Evolutionary conservation across 2,329 filamentous ascomycete species (phyloP).

Genomic region (Amauroascus niger): DNA sequence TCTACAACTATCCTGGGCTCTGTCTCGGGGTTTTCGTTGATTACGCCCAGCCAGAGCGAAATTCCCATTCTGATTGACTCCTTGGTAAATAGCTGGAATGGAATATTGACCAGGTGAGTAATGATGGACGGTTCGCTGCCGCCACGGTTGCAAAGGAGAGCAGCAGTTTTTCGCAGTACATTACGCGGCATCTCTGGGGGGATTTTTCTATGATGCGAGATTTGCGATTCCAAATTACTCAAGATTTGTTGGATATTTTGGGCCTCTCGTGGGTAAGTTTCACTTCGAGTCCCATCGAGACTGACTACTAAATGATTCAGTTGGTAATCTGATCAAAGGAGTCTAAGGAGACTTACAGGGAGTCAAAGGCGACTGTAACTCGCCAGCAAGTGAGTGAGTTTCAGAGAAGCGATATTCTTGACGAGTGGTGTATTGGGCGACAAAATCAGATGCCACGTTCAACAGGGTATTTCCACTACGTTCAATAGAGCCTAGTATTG

Average conservation of each 20-base stretch:
- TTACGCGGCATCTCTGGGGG: slow-evolving; percentile 67
- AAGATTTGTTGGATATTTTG: slow-evolving; percentile 12
- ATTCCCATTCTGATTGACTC: slow-evolving; percentile 92
- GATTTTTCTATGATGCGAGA: slow-evolving; percentile 58
- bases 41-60: slow-evolving; percentile 91
- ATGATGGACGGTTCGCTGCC: slow-evolving; percentile 68
- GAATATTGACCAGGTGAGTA: slow-evolving; percentile 82
- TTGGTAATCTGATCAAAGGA: background rate
- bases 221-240: slow-evolving; percentile 23
- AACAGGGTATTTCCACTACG: slow-evolving; percentile 62
- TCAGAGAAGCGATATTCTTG: slow-evolving; percentile 92
- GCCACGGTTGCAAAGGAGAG: slow-evolving; percentile 68
- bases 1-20: slow-evolving; percentile 78
- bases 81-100: slow-evolving; percentile 86
- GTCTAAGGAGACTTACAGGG: background rate
- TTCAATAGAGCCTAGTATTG: slow-evolving; percentile 54
- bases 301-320: background rate
- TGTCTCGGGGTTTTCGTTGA: slow-evolving; percentile 86
- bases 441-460: slow-evolving; percentile 89
- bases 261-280: slow-evolving; percentile 4
- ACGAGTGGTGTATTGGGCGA: slow-evolving; percentile 92
- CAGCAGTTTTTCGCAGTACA: slow-evolving; percentile 72
- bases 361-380: background rate
- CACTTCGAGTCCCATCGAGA: background rate
- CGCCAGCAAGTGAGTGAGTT: slow-evolving; percentile 28